Evolutionary conservation across 805 yeast genomes (phyloP), one percentile per base, ranked within the genome.

Genomic region (Teunomyces aglyptinius): DNA sequence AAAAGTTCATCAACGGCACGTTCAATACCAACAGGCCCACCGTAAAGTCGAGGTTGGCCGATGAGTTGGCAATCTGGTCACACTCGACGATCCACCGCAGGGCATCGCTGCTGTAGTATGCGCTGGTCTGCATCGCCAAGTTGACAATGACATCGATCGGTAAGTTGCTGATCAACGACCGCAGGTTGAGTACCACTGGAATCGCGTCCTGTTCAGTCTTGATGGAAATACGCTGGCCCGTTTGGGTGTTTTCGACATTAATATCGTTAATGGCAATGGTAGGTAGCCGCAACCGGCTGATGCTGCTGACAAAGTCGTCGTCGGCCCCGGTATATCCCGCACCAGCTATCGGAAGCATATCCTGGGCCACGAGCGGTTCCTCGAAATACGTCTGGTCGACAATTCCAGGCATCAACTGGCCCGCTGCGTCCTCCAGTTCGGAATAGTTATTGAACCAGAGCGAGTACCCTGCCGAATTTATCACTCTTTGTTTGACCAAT

Each of bases 61-160:
- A 62, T 6, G 75, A 54, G 4, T 63, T 55, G 1, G 71, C 74
- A 12, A 84, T 65, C 27, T 57, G 53, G 10, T 75, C 64, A 65
- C 94, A 86, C 48, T 77, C 76, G 11, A 83, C 83, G 12, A 84
- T 55, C 92, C 92, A 86, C 13, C 74, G 56, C 19, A 67, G 68
- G 5, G 71, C 56, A 5, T 69, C 67, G 3, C 65, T 60, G 3
- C 77, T 73, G 58, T 79, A 86, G 51, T 73, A 77, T 0, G 92
- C 92, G 56, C 83, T 82, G 33, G 83, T 66, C 62, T 86, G 91
- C 20, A 85, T 71, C 0, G 91, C 89, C 26, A 86, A 63, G 53
- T 78, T 79, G 43, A 86, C 71, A 35, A 86, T 67, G 4, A 79
- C 59, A 39, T 76, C 74, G 34, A 75, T 64, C 0, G 92, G 92